These are phyloP conservation scores for Psophocarpus tetragonolobus DNA, from an alignment of 306 rosid species.

Conservation along the genomic window DNA sequence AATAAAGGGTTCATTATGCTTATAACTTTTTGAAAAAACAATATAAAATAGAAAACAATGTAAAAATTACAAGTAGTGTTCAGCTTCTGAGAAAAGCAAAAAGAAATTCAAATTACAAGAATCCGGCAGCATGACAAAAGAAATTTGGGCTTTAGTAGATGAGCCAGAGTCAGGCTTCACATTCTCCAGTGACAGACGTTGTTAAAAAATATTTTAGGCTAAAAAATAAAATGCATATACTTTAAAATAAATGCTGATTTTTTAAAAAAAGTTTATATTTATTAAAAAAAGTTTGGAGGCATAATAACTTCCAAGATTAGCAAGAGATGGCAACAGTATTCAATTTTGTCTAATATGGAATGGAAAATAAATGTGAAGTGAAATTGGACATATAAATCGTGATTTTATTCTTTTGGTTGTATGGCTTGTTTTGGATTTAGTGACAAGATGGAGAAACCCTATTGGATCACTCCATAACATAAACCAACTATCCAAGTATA, in stretches of 20 bases:
- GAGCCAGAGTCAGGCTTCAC: background rate
- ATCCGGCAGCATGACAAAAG: background rate
- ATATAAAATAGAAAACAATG: background rate
- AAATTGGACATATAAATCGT: background rate
- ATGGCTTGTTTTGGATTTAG: background rate
- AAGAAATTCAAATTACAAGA: background rate
- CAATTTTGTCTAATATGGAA: slow-evolving; percentile 15
- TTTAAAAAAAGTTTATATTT: too few relatives aligned
- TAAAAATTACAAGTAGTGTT: background rate
- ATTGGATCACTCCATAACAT: slow-evolving; percentile 24
- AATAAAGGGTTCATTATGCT: background rate
- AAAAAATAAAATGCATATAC: too few relatives aligned
- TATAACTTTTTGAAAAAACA: background rate
- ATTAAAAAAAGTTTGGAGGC: too few relatives aligned
- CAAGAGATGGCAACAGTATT: background rate
- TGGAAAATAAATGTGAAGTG: slow-evolving; percentile 10
- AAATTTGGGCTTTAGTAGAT: background rate
- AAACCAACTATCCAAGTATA: background rate
- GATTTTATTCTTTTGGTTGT: background rate
- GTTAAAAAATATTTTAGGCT: too few relatives aligned
- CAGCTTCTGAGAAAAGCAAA: background rate
- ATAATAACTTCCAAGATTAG: too few relatives aligned
- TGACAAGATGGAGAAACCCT: background rate
- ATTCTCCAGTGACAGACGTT: too few relatives aligned
- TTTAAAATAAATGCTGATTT: too few relatives aligned